phyloP scores from a whole-genome alignment of 805 yeast genomes.

The Kodamaea leandrae region DNA sequence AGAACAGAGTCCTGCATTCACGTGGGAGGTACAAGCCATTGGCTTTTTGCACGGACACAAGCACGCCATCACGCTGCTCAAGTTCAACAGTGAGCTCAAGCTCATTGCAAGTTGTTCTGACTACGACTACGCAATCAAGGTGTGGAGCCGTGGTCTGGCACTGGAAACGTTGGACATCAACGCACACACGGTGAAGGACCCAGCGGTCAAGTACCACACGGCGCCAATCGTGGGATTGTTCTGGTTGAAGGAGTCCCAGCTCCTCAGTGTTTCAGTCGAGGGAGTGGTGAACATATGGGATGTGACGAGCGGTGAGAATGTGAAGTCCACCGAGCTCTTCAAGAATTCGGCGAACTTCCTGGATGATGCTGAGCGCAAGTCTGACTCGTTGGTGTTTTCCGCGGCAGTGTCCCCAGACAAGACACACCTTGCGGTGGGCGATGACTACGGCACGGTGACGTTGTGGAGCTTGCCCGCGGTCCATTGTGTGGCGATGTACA shows the following conservation, averaged over 20 bases:
- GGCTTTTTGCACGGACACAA: slow-evolving; percentile 58
- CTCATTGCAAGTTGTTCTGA: slow-evolving; percentile 74
- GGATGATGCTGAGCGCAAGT: slow-evolving; percentile 13
- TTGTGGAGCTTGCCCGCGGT: slow-evolving; percentile 43
- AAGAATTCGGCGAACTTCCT: slow-evolving; percentile 24
- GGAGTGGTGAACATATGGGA: slow-evolving; percentile 73
- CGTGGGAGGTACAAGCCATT: slow-evolving; percentile 21
- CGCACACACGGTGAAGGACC: slow-evolving; percentile 12
- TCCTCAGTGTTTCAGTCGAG: slow-evolving; percentile 63
- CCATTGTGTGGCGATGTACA: slow-evolving; percentile 27
- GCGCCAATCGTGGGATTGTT: slow-evolving; percentile 53
- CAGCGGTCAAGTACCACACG: slow-evolving; percentile 38
- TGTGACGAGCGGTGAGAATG: slow-evolving; percentile 38
- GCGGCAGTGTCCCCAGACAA: slow-evolving; percentile 52
- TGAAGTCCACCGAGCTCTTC: slow-evolving; percentile 34
- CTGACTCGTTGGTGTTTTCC: slow-evolving; percentile 53
- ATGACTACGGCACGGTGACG: slow-evolving; percentile 57
- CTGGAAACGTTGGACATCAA: slow-evolving; percentile 45
- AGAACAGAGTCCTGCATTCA: slow-evolving; percentile 7
- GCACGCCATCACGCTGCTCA: slow-evolving; percentile 52
- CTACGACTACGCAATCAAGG: slow-evolving; percentile 59
- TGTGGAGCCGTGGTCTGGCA: slow-evolving; percentile 70
- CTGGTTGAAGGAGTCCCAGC: slow-evolving; percentile 46
- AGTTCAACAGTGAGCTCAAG: slow-evolving; percentile 50
- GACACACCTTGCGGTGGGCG: slow-evolving; percentile 58